Evolutionary conservation across 495 filamentous ascomycete species (phyloP).

Genomic region (Xylaria acuta): DNA sequence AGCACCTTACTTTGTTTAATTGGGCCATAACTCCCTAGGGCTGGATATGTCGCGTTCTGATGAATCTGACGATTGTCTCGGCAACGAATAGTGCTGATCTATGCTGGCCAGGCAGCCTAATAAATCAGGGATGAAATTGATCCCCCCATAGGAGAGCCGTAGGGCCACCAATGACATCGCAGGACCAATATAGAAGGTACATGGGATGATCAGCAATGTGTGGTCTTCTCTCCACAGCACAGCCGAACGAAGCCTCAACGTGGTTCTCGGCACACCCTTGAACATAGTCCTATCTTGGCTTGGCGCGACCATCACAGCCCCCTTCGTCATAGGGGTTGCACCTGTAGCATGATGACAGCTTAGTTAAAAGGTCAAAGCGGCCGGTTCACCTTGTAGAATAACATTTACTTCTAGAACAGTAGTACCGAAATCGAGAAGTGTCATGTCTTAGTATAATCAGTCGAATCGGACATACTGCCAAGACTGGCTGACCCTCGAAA

Average conservation of each 20-base stretch:
- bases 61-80: background rate
- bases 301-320: slow-evolving; percentile 15
- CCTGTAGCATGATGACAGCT: background rate
- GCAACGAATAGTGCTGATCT: background rate
- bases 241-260: slow-evolving; percentile 8
- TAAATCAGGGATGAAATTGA: background rate
- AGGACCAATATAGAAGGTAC: background rate
- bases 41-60: background rate
- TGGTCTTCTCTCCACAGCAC: slow-evolving; percentile 8
- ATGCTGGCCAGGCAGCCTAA: background rate
- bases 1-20: background rate
- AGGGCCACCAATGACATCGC: slow-evolving; percentile 18
- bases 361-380: slow-evolving; percentile 1
- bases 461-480: background rate
- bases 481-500: background rate
- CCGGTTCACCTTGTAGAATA: background rate
- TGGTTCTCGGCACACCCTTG: slow-evolving; percentile 1
- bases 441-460: background rate
- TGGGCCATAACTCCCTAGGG: background rate
- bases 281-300: background rate
- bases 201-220: slow-evolving; percentile 1
- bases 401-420: background rate
- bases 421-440: background rate
- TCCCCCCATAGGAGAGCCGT: background rate
- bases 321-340: background rate